A percentile compares a stretch with the other conserved stretches of the same genome.
Evolutionary conservation across 139 green algal species (phyloP).

Genomic region (Picochlorum sp.): DNA sequence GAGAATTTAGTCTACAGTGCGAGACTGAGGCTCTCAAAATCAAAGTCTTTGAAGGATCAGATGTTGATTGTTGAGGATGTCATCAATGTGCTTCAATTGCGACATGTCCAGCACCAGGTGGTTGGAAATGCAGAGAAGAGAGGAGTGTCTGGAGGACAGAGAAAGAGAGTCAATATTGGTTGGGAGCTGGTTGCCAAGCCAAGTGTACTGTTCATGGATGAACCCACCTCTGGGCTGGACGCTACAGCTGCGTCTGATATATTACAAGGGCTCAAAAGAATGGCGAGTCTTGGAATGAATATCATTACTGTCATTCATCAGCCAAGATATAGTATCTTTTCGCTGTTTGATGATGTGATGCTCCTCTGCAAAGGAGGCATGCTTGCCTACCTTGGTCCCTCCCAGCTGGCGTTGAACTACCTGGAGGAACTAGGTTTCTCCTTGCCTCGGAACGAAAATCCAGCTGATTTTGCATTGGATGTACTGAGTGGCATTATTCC

Average conservation of each 20-base stretch:
- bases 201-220: slow-evolving; percentile 54
- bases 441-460: slow-evolving; percentile 55
- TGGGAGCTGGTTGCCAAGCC: slow-evolving; percentile 61
- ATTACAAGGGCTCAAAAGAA: slow-evolving; percentile 33
- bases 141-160: slow-evolving; percentile 63
- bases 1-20: slow-evolving; percentile 69
- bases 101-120: slow-evolving; percentile 41
- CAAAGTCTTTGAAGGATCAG: slow-evolving; percentile 16
- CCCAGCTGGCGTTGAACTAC: slow-evolving; percentile 38
- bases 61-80: slow-evolving; percentile 29
- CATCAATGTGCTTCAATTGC: slow-evolving; percentile 21
- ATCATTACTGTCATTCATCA: slow-evolving; percentile 59
- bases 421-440: slow-evolving; percentile 44
- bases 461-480: slow-evolving; percentile 55
- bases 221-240: slow-evolving; percentile 58
- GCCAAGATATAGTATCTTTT: slow-evolving; percentile 67
- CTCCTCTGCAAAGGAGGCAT: slow-evolving; percentile 51
- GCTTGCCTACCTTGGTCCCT: slow-evolving; percentile 47
- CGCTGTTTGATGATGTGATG: slow-evolving; percentile 61
- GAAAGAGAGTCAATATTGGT: slow-evolving; percentile 77
- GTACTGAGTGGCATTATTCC: slow-evolving; percentile 42
- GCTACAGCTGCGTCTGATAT: slow-evolving; percentile 60
- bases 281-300: slow-evolving; percentile 59
- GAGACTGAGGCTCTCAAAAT: slow-evolving; percentile 36
- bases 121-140: slow-evolving; percentile 43